These are phyloP conservation scores for Cucumis cinereus DNA, from an alignment of 306 rosid species.

Conservation along the genomic window DNA sequence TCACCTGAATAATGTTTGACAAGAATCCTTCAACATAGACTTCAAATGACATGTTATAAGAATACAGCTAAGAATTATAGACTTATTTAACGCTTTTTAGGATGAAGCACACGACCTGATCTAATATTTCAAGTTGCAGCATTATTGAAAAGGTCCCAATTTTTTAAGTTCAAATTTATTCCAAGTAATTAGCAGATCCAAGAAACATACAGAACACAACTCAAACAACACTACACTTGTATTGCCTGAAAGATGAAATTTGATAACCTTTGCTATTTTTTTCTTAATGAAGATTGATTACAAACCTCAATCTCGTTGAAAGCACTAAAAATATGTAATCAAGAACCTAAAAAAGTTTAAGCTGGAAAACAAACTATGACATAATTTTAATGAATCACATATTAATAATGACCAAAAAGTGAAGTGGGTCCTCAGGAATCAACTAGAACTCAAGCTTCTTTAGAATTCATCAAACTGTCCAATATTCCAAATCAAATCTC, in stretches of 20 bases:
- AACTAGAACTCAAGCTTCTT: neutral
- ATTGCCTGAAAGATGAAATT: neutral
- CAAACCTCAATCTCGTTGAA: neutral
- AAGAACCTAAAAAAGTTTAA: neutral
- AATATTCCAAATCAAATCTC: neutral
- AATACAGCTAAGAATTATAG: neutral
- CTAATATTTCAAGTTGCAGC: neutral
- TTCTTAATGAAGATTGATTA: neutral
- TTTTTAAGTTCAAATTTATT: neutral
- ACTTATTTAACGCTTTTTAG: neutral
- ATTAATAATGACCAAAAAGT: conserved; percentile 1
- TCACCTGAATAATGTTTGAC: neutral
- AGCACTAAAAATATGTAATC: neutral
- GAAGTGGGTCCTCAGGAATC: conserved; percentile 5
- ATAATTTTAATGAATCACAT: neutral
- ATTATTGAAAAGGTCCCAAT: neutral
- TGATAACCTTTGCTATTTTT: neutral
- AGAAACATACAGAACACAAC: neutral
- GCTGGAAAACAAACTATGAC: neutral
- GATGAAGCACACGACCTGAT: neutral
- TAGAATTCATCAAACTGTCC: neutral
- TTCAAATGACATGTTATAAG: neutral
- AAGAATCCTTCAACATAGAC: neutral
- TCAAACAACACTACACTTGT: neutral
- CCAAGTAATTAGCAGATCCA: neutral